A percentile compares a stretch with the other conserved stretches of the same genome.
These are phyloP conservation scores for Mortierella sp. DNA, from an alignment of 371 early-diverging fungal species.

Conservation along the genomic window DNA sequence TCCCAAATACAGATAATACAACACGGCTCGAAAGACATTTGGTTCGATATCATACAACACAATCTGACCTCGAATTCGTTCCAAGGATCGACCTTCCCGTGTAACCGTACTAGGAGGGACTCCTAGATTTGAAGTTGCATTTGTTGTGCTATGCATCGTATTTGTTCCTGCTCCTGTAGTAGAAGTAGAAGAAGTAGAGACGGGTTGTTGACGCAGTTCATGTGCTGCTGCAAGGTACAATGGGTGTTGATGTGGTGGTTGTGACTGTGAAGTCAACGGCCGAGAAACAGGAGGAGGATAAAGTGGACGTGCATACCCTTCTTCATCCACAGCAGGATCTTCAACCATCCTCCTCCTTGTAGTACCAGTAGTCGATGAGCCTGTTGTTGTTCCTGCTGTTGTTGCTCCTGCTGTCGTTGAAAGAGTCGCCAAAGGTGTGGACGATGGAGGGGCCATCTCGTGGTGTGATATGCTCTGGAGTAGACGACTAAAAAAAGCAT, in stretches of 20 bases:
- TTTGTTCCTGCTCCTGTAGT: no score
- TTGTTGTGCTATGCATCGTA: no score
- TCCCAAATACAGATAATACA: conserved; percentile 47
- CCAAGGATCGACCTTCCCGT: not conserved
- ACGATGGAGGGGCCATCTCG: no score
- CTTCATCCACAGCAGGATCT: conserved; percentile 13
- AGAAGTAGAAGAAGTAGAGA: no score
- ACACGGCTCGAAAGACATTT: conserved; percentile 28
- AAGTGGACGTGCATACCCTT: conserved; percentile 46
- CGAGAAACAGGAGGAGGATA: not conserved
- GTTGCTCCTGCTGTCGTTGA: no score
- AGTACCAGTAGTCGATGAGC: no score
- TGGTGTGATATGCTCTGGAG: no score
- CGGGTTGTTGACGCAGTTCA: conserved; percentile 1
- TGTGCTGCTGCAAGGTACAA: conserved; percentile 4
- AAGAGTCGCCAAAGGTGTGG: no score
- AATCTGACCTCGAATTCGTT: conserved; percentile 5
- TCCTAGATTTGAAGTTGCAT: no score
- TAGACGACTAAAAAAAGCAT: conserved; percentile 31
- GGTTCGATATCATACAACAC: conserved; percentile 13
- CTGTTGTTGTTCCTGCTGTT: no score
- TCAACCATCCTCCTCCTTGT: not conserved
- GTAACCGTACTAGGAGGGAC: no score
- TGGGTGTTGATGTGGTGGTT: not conserved
- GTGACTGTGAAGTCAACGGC: no score